Conservation (phyloP, 352 stramenopile genomes). For the Phytophthora aleatoria region DNA sequence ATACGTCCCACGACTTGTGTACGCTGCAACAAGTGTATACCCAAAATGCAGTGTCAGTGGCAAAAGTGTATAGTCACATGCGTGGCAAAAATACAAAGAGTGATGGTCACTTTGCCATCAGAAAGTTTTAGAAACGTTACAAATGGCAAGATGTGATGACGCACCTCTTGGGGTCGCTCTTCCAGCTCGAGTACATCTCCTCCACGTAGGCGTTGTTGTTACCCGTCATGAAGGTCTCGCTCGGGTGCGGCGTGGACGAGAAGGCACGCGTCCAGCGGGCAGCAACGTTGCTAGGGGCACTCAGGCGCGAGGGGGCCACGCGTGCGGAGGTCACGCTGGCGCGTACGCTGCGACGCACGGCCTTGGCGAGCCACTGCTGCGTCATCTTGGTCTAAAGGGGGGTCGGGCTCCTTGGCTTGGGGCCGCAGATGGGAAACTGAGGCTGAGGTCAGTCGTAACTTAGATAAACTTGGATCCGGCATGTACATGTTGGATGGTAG, state of each 20-base stretch:
- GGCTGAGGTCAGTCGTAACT: slow-evolving; percentile 20
- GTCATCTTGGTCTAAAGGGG: slow-evolving; percentile 38
- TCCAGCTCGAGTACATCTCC: slow-evolving; percentile 97
- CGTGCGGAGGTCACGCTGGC: slow-evolving; percentile 30
- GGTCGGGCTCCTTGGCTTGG: slow-evolving; percentile 3
- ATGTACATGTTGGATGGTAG: slow-evolving; percentile 20
- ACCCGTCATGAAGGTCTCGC: slow-evolving; percentile 94
- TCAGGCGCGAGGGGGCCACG: slow-evolving; percentile 9
- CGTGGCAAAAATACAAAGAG: slow-evolving; percentile 2
- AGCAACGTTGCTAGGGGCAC: slow-evolving; percentile 18
- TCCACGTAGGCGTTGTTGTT: slow-evolving; percentile 97
- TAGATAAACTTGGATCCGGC: slow-evolving; percentile 8
- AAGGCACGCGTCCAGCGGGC: slow-evolving; percentile 51
- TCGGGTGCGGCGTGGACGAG: slow-evolving; percentile 73
- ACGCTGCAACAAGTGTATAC: slow-evolving; percentile 45
- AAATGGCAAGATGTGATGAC: slow-evolving; percentile 6
- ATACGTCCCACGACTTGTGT: slow-evolving; percentile 89
- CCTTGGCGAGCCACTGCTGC: slow-evolving; percentile 72
- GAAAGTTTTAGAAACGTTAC: slow-evolving; percentile 22
- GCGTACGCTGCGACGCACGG: slow-evolving; percentile 53
- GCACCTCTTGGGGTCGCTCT: slow-evolving; percentile 84
- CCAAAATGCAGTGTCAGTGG: neutral
- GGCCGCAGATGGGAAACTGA: slow-evolving; percentile 36
- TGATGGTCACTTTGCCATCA: slow-evolving; percentile 9
- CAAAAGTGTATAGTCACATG: neutral